phyloP scores from a whole-genome alignment of 1,284 basidiomycete species.

The Cystobasidium slooffiae region DNA sequence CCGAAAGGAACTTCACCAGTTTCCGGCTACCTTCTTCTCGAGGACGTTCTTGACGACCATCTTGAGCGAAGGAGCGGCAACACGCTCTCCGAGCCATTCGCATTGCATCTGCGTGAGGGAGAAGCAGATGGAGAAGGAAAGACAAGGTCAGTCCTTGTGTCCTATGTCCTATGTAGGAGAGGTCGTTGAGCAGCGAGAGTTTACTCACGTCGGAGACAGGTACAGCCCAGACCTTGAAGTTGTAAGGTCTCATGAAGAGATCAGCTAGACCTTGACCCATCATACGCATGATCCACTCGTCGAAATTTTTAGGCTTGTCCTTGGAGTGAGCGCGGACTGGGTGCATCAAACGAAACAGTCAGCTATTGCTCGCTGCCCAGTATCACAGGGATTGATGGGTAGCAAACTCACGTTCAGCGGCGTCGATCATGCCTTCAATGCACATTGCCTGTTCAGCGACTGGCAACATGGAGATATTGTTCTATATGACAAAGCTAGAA shows the following conservation, averaged over 20 bases:
- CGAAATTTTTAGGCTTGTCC: slow-evolving; percentile 58
- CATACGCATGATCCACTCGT: slow-evolving; percentile 63
- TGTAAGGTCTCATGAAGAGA: slow-evolving; percentile 64
- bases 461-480: slow-evolving; percentile 62
- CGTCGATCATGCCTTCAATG: slow-evolving; percentile 62
- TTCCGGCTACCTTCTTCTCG: slow-evolving; percentile 61
- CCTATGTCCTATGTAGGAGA: too few relatives aligned
- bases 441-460: slow-evolving; percentile 61
- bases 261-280: slow-evolving; percentile 62
- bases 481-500: slow-evolving; percentile 57
- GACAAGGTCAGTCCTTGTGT: not conserved
- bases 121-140: not conserved
- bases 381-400: not conserved
- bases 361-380: not conserved
- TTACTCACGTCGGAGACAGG: slow-evolving; percentile 58
- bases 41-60: slow-evolving; percentile 62
- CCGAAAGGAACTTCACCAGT: slow-evolving; percentile 56
- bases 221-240: slow-evolving; percentile 64
- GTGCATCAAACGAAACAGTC: not conserved
- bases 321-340: slow-evolving; percentile 55
- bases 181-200: too few relatives aligned
- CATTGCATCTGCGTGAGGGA: slow-evolving; percentile 60
- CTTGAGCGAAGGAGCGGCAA: slow-evolving; percentile 62
- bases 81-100: slow-evolving; percentile 64
- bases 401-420: slow-evolving; percentile 47